Percentiles rank a stretch among this genome's conserved stretches.
These are phyloP conservation scores for Aegilops bicornis DNA, from an alignment of 176 grass and related monocot genomes.

Conservation along the genomic window DNA sequence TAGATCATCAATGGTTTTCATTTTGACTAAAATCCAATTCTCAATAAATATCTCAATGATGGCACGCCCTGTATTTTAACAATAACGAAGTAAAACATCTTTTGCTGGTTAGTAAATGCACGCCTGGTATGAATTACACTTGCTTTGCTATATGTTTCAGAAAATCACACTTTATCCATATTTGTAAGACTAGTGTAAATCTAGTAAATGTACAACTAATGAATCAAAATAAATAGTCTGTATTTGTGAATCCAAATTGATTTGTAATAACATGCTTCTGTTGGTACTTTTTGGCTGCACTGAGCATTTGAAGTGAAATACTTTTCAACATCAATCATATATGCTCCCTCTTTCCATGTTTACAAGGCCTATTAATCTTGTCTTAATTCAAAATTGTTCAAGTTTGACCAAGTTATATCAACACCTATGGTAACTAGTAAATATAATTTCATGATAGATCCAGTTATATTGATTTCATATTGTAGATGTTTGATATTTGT, in stretches of 20 bases:
- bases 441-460: no score
- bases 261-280: background rate
- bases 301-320: no score
- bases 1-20: background rate
- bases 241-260: background rate
- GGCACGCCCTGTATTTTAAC: background rate
- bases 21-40: background rate
- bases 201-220: background rate
- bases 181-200: background rate
- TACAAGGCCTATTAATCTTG: no score
- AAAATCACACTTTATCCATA: background rate
- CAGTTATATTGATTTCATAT: no score
- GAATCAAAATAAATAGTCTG: background rate
- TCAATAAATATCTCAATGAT: background rate
- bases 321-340: no score
- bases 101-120: background rate
- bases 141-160: background rate
- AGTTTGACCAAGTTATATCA: no score
- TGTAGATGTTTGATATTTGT: background rate
- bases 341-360: no score
- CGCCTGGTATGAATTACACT: background rate
- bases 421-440: no score
- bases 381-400: no score
- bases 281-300: no score
- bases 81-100: background rate